Evolutionary conservation across 2,329 filamentous ascomycete genomes (phyloP), one percentile per base, ranked within the genome.

Genomic region (Aaosphaeria pasadenensis): DNA sequence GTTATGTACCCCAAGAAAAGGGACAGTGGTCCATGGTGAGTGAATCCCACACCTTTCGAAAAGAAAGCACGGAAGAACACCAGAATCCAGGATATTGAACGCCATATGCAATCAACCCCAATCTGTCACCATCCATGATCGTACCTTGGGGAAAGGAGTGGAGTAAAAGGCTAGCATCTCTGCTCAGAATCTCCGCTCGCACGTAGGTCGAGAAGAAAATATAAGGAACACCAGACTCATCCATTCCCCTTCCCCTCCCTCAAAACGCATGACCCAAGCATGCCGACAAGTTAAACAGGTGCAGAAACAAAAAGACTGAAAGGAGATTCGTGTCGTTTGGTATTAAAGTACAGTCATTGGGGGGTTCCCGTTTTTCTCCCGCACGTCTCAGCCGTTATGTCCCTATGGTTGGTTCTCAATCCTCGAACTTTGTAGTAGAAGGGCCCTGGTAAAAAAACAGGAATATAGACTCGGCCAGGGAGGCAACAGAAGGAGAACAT

Each of bases 271-370:
- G 17, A 24, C 17, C 17, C 17, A 24, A 24, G 17, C 17, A 24
- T 24, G 17, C 17, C 17, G 17, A 24, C 17, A 24, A 24, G 17
- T 24, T 24, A 24, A 36, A 24, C 17, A 24, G 17, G 17, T 24
- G 17, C 17, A 24, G 17, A 24, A 24, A 24, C 33, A 36, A 36
- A 36, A 36, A 36, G 33, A 36, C 33, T 17, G 17, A 33, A 49
- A 49, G 40, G 47, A 49, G 35, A 49, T 46, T 49, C 47, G 47
- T 49, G 31, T 47, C 42, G 43, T 44, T 24, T 35, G 24, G 36
- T 13, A 46, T 46, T 49, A 43, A 49, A 43, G 29, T 49, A 49
- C 47, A 49, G 43, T 46, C 47, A 43, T 46, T 9, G 33, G 7
- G n/a, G 9, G 7, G n/a, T 7, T 35, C 7, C 7, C n/a, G n/a